These are phyloP conservation scores for Vitis rupestris DNA, from an alignment of 164 flowering plant species.

Conservation along the genomic window DNA sequence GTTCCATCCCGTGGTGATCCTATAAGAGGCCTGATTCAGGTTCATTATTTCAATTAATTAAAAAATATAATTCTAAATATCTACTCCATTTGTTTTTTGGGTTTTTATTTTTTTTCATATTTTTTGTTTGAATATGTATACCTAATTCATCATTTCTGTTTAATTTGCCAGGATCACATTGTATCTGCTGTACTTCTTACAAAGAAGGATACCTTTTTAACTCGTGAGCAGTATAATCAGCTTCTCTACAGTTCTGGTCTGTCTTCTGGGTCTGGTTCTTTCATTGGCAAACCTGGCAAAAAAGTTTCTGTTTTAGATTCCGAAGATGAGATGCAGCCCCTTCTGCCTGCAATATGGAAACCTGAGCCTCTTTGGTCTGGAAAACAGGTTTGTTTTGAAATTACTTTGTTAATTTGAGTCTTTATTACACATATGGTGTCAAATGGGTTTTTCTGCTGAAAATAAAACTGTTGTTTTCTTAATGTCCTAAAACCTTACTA, in stretches of 20 bases:
- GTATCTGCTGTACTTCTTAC: constrained; percentile 84
- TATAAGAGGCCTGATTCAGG: constrained; percentile 94
- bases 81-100: neutral
- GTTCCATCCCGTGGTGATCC: constrained; percentile 95
- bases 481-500: neutral
- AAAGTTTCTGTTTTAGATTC: constrained; percentile 44
- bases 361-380: constrained; percentile 94
- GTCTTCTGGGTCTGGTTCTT: constrained; percentile 30
- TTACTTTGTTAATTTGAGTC: neutral
- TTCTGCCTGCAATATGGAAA: constrained; percentile 73
- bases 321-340: constrained; percentile 52
- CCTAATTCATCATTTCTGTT: neutral
- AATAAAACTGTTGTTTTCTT: neutral
- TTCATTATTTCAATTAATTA: constrained; percentile 7
- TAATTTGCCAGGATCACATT: constrained; percentile 72
- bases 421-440: neutral
- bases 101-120: neutral
- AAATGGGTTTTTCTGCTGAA: neutral
- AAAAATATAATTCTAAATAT: neutral
- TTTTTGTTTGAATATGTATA: neutral
- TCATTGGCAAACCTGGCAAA: constrained; percentile 28
- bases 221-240: constrained; percentile 60
- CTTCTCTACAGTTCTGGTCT: constrained; percentile 80
- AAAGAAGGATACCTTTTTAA: constrained; percentile 83
- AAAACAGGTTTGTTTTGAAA: constrained; percentile 57